A percentile compares a stretch with the other conserved stretches of the same genome.
Conservation (phyloP, 352 stramenopile genomes). For the Globisporangium megalacanthum region DNA sequence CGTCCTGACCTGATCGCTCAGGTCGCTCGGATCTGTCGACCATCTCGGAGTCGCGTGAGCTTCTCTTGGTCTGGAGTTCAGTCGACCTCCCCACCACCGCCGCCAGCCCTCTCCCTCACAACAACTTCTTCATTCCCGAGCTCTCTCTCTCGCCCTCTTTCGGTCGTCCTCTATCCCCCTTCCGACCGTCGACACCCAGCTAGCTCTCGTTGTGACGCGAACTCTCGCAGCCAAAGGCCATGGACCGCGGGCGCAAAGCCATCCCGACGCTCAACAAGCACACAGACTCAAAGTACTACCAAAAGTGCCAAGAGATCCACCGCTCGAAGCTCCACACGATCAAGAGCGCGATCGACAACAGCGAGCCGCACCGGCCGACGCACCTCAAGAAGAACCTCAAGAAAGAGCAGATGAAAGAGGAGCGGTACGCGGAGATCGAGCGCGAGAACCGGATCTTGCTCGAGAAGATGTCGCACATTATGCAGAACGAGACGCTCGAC, state of each 20-base stretch:
- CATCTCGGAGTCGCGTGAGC: too few species aligned
- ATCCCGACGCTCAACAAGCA: slow-evolving; percentile 86
- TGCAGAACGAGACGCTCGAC: slow-evolving; percentile 83
- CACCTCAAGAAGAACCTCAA: slow-evolving; percentile 95
- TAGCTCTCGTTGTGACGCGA: too few species aligned
- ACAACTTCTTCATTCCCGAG: too few species aligned
- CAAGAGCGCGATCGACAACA: slow-evolving; percentile 96
- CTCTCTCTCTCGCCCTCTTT: too few species aligned
- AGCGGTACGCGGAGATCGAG: slow-evolving; percentile 93
- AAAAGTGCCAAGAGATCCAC: slow-evolving; percentile 83
- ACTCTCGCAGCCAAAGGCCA: slow-evolving; percentile 9
- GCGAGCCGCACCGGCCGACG: slow-evolving; percentile 84
- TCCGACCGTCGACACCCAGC: too few species aligned
- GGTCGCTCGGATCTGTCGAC: not conserved
- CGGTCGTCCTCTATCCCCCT: too few species aligned
- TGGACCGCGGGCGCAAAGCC: slow-evolving; percentile 83
- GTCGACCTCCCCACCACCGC: too few species aligned
- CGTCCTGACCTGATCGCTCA: not conserved
- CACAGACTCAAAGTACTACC: slow-evolving; percentile 83
- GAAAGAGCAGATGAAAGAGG: slow-evolving; percentile 96
- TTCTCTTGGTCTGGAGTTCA: too few species aligned
- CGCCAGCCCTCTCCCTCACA: too few species aligned
- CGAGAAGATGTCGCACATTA: slow-evolving; percentile 97
- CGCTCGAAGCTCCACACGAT: slow-evolving; percentile 74
- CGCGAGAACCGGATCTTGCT: slow-evolving; percentile 95